Percentiles rank a stretch among this genome's conserved stretches.
phyloP scores from a whole-genome alignment of 1,139 yeast genomes.

The Kodamaea sp. region DNA sequence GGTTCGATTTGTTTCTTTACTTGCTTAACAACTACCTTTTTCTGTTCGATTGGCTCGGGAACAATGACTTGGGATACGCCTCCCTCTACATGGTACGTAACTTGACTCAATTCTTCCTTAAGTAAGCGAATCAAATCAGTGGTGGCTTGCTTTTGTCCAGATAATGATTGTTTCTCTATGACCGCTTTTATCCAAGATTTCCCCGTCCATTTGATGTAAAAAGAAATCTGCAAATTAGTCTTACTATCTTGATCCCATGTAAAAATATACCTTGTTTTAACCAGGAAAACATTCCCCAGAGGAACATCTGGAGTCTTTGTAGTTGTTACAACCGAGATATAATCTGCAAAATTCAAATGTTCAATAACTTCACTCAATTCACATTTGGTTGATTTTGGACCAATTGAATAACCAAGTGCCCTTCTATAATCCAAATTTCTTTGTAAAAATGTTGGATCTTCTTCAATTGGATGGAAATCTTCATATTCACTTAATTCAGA shows the following conservation, averaged over 20 bases:
- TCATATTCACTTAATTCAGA: constrained; percentile 42
- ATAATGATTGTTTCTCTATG: constrained; percentile 47
- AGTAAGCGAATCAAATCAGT: constrained; percentile 30
- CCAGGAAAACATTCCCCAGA: constrained; percentile 52
- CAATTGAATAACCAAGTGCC: constrained; percentile 50
- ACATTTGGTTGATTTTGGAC: constrained; percentile 56
- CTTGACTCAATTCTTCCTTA: constrained; percentile 24
- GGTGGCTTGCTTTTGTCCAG: constrained; percentile 47
- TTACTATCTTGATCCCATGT: constrained; percentile 44
- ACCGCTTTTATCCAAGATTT: constrained; percentile 54
- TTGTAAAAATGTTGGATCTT: constrained; percentile 28
- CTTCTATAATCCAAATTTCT: constrained; percentile 43
- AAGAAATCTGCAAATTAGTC: constrained; percentile 43
- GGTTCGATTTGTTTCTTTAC: neutral
- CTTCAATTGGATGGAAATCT: constrained; percentile 33
- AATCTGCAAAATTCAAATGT: constrained; percentile 36
- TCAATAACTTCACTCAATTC: constrained; percentile 45
- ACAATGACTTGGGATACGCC: constrained; percentile 9
- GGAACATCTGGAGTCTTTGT: constrained; percentile 59
- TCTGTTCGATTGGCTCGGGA: neutral
- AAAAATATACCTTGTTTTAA: constrained; percentile 46
- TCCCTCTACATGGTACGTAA: constrained; percentile 23
- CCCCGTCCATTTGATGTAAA: constrained; percentile 51
- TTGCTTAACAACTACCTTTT: constrained; percentile 1
- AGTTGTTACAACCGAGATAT: constrained; percentile 34